Evolutionary conservation across 768 basidiomycete genomes (phyloP).

Genomic region (Infundibulicybe gibba): DNA sequence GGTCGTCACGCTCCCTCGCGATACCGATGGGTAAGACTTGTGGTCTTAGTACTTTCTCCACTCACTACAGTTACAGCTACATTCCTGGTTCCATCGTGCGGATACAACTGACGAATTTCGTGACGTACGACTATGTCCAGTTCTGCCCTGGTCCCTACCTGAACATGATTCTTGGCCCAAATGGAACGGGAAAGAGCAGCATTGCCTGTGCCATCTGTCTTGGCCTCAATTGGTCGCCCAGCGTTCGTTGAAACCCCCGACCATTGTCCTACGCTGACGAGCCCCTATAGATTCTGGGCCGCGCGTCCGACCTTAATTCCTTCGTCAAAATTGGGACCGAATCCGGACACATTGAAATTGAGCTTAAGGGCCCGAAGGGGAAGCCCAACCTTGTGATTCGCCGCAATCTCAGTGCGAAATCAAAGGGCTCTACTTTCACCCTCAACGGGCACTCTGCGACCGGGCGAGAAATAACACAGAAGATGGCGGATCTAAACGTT

Average conservation of each 20-base stretch:
- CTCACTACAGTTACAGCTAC: slow-evolving; percentile 45
- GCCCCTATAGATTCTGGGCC: slow-evolving; percentile 66
- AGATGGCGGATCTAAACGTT: slow-evolving; percentile 75
- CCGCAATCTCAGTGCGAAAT: slow-evolving; percentile 59
- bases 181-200: slow-evolving; percentile 93
- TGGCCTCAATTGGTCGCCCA: slow-evolving; percentile 48
- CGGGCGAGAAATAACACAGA: slow-evolving; percentile 56
- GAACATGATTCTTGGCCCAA: slow-evolving; percentile 97
- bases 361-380: slow-evolving; percentile 73
- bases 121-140: slow-evolving; percentile 92
- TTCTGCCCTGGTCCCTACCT: slow-evolving; percentile 88
- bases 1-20: slow-evolving; percentile 64
- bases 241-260: slow-evolving; percentile 18
- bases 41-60: background rate
- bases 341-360: slow-evolving; percentile 83
- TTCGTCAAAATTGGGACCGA: slow-evolving; percentile 83
- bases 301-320: slow-evolving; percentile 69
- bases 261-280: slow-evolving; percentile 5
- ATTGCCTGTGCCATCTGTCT: slow-evolving; percentile 94
- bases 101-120: slow-evolving; percentile 83
- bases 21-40: slow-evolving; percentile 57
- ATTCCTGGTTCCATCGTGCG: slow-evolving; percentile 93
- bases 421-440: slow-evolving; percentile 58
- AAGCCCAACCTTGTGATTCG: slow-evolving; percentile 76
- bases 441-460: slow-evolving; percentile 66